These are phyloP conservation scores for Solanum hybrid DNA, from an alignment of 305 asterid genomes.

Conservation along the genomic window DNA sequence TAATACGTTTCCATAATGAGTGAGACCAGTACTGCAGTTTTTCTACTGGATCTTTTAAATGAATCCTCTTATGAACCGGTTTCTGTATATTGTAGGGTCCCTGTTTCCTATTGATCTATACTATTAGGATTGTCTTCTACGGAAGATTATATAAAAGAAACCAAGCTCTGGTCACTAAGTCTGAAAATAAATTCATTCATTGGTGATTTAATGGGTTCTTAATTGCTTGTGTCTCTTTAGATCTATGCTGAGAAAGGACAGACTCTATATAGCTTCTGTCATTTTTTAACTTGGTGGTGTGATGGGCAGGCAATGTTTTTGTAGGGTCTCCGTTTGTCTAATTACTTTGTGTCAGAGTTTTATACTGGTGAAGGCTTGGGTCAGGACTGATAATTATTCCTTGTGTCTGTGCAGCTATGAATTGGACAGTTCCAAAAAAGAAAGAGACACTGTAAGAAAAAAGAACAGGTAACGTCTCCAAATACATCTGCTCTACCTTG, in stretches of 20 bases:
- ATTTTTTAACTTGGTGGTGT: background rate
- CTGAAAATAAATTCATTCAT: background rate
- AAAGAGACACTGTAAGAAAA: constrained; percentile 46
- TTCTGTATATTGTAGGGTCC: background rate
- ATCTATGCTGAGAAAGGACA: background rate
- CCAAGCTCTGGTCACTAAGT: background rate
- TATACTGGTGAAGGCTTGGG: background rate
- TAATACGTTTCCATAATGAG: background rate
- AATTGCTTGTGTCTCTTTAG: background rate
- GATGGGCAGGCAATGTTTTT: background rate
- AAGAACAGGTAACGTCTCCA: constrained; percentile 45
- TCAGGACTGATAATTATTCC: background rate
- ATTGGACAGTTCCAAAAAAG: constrained; percentile 55
- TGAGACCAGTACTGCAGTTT: background rate
- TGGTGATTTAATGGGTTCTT: background rate
- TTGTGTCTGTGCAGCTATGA: constrained; percentile 52
- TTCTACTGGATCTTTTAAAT: background rate
- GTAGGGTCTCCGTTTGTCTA: background rate
- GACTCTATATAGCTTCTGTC: background rate
- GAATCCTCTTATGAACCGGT: background rate
- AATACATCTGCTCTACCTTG: background rate
- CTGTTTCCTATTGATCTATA: background rate
- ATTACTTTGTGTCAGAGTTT: background rate
- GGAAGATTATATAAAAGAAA: background rate
- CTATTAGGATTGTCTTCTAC: background rate